Evolutionary conservation across 169 alveolate species (phyloP), one percentile per base, ranked within the genome.

Genomic region (Plasmodium gallinaceum): DNA sequence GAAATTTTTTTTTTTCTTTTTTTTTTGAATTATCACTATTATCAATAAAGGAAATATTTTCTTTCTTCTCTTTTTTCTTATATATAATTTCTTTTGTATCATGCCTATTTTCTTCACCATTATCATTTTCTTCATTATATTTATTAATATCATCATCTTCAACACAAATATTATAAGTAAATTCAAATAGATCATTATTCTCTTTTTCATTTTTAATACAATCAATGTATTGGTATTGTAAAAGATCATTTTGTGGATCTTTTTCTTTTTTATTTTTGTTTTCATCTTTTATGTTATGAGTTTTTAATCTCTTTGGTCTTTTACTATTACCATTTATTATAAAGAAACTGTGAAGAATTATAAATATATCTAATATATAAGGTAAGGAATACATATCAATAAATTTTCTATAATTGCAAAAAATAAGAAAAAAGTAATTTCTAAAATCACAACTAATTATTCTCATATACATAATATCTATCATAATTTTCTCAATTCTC

Each of bases 381-480:
- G 92, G 78, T 2, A 86, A 74, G 3, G 92, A 86, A 70, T 86
- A 86, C 92, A 86, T 86, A 18, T 86, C 92, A 20, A 86, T 86
- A 60, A 60, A 72, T 71, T 71, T 86, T 60, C 92, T 42, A 66
- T 86, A 86, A 46, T 86, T 71, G 42, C 88, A 86, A n/a, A 86
- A 52, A 42, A 86, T 43, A 8, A 86, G 88, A 14, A 86, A 18
- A 22, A 69, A 71, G 51, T 86, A 61, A 43, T 86, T 74, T 39
- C 92, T 58, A 60, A 69, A 86, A 60, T 86, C 74, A 42, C 92
- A 86, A 58, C 92, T 86, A 5, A 86, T 43, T 22, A 86, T 58
- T 86, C 87, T 69, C 92, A 86, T 86, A 12, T 70, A 8, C 42
- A 60, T 45, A 14, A 86, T 60, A 26, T 86, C 92, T 3, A 48